These are phyloP conservation scores for Trichoderma simmonsii DNA, from an alignment of 2,329 filamentous ascomycete genomes.

Conservation along the genomic window DNA sequence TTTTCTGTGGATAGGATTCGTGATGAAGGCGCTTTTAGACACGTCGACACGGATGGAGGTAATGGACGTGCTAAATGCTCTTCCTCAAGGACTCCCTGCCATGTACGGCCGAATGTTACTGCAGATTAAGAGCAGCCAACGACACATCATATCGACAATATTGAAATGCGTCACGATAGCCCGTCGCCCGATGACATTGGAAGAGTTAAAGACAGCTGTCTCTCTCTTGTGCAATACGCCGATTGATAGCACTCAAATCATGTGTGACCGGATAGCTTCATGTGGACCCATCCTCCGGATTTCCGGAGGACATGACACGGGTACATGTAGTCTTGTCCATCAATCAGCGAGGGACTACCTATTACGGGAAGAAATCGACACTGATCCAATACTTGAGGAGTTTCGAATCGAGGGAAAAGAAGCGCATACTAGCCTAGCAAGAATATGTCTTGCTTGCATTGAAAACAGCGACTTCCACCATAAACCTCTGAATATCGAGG, in stretches of 20 bases:
- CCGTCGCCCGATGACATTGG: not conserved
- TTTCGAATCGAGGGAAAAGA: not conserved
- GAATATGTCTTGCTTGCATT: not conserved
- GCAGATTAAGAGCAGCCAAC: not conserved
- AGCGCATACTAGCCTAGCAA: not conserved
- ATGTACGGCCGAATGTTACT: not conserved
- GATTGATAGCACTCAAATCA: not conserved
- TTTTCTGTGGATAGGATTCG: not conserved
- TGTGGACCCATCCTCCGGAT: not conserved
- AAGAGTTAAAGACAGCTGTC: not conserved
- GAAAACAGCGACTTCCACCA: not conserved
- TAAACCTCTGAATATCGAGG: not conserved
- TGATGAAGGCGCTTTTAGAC: not conserved
- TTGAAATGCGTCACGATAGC: not conserved
- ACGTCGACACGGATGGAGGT: not conserved
- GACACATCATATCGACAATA: not conserved
- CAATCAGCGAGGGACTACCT: not conserved
- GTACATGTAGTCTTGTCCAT: not conserved
- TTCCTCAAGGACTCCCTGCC: not conserved
- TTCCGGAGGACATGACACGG: too few relatives aligned
- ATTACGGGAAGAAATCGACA: not conserved
- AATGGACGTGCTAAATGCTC: not conserved
- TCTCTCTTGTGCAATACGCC: not conserved
- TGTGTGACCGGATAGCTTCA: not conserved
- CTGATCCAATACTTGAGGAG: not conserved